These are phyloP conservation scores for Gossypium ekmanianum DNA, from an alignment of 345 rosid genomes.

Conservation along the genomic window DNA sequence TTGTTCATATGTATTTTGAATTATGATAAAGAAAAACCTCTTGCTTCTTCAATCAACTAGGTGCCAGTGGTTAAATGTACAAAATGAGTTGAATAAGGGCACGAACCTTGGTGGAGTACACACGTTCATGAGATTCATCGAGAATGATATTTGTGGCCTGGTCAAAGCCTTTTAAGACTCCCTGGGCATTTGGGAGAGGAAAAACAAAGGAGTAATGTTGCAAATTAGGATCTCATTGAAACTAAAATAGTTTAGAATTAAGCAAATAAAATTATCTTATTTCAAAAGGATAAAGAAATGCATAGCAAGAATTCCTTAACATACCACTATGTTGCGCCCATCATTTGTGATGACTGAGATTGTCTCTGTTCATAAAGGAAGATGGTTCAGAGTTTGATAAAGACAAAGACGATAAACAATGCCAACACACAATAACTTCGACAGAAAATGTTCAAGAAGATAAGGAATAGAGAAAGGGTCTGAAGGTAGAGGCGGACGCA, in stretches of 20 bases:
- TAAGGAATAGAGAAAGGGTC: too few species aligned
- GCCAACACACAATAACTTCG: background rate
- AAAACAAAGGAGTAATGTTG: background rate
- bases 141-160: constrained; percentile 89
- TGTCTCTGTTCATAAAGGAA: constrained; percentile 41
- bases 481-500: background rate
- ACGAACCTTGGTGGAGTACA: constrained; percentile 76
- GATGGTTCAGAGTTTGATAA: background rate
- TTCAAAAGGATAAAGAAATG: constrained; percentile 11
- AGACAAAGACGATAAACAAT: background rate
- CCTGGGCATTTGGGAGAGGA: constrained; percentile 35
- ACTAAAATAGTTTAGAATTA: background rate
- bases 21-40: background rate
- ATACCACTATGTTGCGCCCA: constrained; percentile 90
- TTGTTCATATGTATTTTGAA: background rate
- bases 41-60: constrained; percentile 4
- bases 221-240: background rate
- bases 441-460: background rate
- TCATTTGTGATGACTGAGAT: constrained; percentile 83
- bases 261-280: background rate
- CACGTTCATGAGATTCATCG: constrained; percentile 91
- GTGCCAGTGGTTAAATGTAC: background rate
- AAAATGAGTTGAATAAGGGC: background rate
- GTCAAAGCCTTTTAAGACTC: constrained; percentile 76
- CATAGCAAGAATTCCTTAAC: constrained; percentile 8